Percentiles rank a stretch among this genome's conserved stretches.
Conservation (phyloP, 2,329 filamentous ascomycete genomes). For the Curvularia sp. region DNA sequence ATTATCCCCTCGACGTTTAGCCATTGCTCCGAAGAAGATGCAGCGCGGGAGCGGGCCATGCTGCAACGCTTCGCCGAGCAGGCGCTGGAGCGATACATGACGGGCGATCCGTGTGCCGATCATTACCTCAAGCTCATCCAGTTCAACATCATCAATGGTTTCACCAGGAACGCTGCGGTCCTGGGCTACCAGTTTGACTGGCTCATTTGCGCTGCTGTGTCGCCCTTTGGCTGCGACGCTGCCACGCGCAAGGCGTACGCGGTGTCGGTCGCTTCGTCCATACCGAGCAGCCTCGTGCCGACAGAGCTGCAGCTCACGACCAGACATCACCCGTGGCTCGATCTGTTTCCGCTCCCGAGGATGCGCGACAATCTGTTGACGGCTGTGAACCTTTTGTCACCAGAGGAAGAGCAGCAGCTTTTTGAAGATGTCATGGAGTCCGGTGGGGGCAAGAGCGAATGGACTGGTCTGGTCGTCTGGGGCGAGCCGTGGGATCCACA, state of each 20-base stretch:
- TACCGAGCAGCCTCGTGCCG: neutral
- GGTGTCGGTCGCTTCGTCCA: neutral
- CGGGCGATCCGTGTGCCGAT: constrained; percentile 19
- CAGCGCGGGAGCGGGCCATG: neutral
- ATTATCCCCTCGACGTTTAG: neutral
- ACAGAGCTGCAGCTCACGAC: constrained; percentile 44
- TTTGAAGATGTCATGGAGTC: constrained; percentile 27
- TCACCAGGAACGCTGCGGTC: constrained; percentile 19
- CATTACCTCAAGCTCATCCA: constrained; percentile 25
- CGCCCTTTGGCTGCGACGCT: constrained; percentile 20
- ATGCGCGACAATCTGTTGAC: constrained; percentile 51
- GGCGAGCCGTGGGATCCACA: constrained; percentile 55
- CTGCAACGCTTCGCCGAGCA: constrained; percentile 27
- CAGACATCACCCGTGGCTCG: constrained; percentile 54
- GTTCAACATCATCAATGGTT: constrained; percentile 22
- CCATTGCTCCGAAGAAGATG: constrained; percentile 3
- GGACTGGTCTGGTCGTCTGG: constrained; percentile 56
- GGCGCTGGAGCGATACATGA: constrained; percentile 27
- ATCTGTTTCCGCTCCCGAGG: constrained; percentile 49
- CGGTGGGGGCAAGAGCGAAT: constrained; percentile 4
- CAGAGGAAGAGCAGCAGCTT: constrained; percentile 33
- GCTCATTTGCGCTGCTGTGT: constrained; percentile 21
- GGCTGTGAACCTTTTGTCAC: constrained; percentile 46
- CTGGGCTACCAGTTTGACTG: constrained; percentile 20
- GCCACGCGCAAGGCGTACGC: constrained; percentile 1